phyloP scores from a whole-genome alignment of 1,284 basidiomycete genomes.

The Inonotus obliquus region DNA sequence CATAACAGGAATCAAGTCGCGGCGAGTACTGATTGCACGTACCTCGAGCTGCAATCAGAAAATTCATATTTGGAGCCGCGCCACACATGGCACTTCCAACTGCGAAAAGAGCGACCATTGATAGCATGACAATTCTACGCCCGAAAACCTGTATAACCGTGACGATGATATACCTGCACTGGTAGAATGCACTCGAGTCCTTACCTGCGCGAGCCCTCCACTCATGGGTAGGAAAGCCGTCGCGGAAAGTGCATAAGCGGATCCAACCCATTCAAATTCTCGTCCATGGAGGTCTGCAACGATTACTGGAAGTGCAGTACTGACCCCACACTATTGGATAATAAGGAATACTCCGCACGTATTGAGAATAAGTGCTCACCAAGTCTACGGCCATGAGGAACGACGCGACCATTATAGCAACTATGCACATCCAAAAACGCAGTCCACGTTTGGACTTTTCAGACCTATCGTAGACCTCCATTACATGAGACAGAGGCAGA shows the following conservation, averaged over 20 bases:
- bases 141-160: constrained; percentile 30
- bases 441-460: too few species aligned
- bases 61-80: constrained; percentile 37
- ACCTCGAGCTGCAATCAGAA: constrained; percentile 38
- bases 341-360: too few species aligned
- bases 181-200: neutral
- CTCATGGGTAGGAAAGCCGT: constrained; percentile 24
- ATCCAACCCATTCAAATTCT: constrained; percentile 26
- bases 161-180: neutral
- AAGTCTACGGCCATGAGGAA: constrained; percentile 16
- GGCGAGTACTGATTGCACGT: neutral
- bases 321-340: constrained; percentile 4
- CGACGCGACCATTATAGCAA: constrained; percentile 9
- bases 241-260: constrained; percentile 24
- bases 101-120: constrained; percentile 33
- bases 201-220: constrained; percentile 22
- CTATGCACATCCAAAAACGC: constrained; percentile 19
- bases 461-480: too few species aligned
- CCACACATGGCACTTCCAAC: constrained; percentile 38
- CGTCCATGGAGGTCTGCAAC: constrained; percentile 22
- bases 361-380: neutral
- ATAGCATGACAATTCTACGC: constrained; percentile 31
- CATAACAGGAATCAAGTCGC: too few species aligned
- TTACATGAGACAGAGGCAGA: too few species aligned
- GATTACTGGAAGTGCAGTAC: constrained; percentile 25